Conservation (phyloP, 1,284 basidiomycete genomes). For the Thecaphora frezii region DNA sequence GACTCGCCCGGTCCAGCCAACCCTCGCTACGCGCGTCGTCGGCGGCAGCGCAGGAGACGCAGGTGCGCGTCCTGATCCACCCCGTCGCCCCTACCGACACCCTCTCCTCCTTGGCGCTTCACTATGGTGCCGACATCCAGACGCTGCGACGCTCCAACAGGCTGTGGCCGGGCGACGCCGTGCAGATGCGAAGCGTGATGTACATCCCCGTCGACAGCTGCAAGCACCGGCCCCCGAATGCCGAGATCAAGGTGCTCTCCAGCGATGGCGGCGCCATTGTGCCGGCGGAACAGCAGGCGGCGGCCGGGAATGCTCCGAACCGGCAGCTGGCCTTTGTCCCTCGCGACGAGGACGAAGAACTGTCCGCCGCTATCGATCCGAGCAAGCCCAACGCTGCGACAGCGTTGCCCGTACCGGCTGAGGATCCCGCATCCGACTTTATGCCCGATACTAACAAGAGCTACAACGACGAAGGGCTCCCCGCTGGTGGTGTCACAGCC, state of each 20-base stretch:
- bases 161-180: slow-evolving; percentile 55
- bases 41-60: slow-evolving; percentile 1
- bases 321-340: slow-evolving; percentile 23
- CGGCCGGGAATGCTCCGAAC: slow-evolving; percentile 5
- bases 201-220: slow-evolving; percentile 54
- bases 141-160: slow-evolving; percentile 50
- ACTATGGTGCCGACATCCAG: slow-evolving; percentile 53
- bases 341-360: slow-evolving; percentile 20
- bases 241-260: slow-evolving; percentile 29
- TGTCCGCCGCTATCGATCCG: slow-evolving; percentile 20
- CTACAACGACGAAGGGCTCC: slow-evolving; percentile 9
- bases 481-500: slow-evolving; percentile 6
- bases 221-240: slow-evolving; percentile 40
- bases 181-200: slow-evolving; percentile 50
- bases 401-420: slow-evolving; percentile 5
- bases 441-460: slow-evolving; percentile 41
- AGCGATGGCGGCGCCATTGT: slow-evolving; percentile 11
- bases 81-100: slow-evolving; percentile 45
- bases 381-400: not conserved
- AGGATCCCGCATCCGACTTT: slow-evolving; percentile 24
- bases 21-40: not conserved
- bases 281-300: not conserved
- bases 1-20: not conserved
- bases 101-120: slow-evolving; percentile 43
- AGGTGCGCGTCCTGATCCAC: slow-evolving; percentile 51